These are phyloP conservation scores for Lathyrus sativus DNA, from an alignment of 306 rosid species.

Conservation along the genomic window DNA sequence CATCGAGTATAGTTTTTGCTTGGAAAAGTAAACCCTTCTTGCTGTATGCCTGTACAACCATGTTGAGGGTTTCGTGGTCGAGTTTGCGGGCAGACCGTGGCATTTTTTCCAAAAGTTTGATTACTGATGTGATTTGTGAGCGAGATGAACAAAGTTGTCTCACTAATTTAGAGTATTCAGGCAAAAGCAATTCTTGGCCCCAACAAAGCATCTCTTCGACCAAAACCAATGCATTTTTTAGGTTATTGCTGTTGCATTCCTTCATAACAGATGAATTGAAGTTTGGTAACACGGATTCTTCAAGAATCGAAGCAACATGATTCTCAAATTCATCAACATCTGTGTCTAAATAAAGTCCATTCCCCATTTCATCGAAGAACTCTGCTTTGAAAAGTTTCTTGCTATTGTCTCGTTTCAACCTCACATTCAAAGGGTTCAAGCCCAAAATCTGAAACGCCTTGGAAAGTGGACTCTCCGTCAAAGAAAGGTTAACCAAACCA, in stretches of 20 bases:
- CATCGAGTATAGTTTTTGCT: constrained; percentile 54
- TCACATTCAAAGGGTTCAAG: constrained; percentile 61
- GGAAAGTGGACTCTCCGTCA: constrained; percentile 58
- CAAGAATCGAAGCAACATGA: constrained; percentile 53
- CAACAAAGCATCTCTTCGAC: constrained; percentile 64
- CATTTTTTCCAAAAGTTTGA: constrained; percentile 54
- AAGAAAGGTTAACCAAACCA: constrained; percentile 56
- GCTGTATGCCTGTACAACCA: constrained; percentile 62
- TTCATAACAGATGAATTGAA: constrained; percentile 50
- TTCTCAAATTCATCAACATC: constrained; percentile 75
- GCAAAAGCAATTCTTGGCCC: constrained; percentile 76
- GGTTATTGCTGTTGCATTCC: constrained; percentile 53
- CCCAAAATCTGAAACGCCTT: constrained; percentile 77
- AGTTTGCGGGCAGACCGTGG: constrained; percentile 53
- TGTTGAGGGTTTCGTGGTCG: constrained; percentile 62
- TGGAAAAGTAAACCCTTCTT: constrained; percentile 59
- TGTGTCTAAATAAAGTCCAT: constrained; percentile 88
- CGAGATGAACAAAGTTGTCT: constrained; percentile 55
- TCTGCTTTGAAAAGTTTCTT: constrained; percentile 59
- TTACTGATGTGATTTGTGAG: constrained; percentile 43
- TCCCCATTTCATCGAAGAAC: constrained; percentile 81
- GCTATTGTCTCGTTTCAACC: constrained; percentile 75
- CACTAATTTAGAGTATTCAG: constrained; percentile 54
- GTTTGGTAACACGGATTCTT: constrained; percentile 62
- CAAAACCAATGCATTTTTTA: constrained; percentile 52